Evolutionary conservation across 208 protist genomes (phyloP).

Genomic region (Vickermania ingenoplastis): DNA sequence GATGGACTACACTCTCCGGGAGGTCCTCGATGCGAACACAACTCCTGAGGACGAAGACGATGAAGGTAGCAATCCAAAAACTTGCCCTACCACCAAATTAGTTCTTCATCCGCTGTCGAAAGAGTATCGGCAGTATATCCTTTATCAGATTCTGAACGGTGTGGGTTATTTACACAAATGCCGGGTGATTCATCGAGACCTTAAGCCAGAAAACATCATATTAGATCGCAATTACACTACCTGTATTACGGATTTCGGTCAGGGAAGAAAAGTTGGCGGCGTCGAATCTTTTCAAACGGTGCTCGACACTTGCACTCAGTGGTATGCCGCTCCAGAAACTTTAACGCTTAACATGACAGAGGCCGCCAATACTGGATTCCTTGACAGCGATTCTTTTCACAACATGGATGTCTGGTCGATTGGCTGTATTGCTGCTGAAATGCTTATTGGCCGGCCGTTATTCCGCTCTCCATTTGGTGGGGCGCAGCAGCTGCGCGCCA

Average conservation of each 20-base stretch:
- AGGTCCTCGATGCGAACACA: constrained; percentile 62
- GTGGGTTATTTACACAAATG: constrained; percentile 92
- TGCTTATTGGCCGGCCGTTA: constrained; percentile 65
- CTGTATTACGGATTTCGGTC: constrained; percentile 95
- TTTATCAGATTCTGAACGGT: constrained; percentile 95
- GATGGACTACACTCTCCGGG: constrained; percentile 78
- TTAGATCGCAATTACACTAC: constrained; percentile 87
- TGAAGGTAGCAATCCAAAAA: neutral
- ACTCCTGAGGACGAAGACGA: constrained; percentile 2
- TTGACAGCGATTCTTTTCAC: constrained; percentile 66
- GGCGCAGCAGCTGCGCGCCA: constrained; percentile 88
- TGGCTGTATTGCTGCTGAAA: constrained; percentile 87
- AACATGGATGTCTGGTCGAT: constrained; percentile 87
- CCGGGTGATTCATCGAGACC: constrained; percentile 85
- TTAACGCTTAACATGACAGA: constrained; percentile 73
- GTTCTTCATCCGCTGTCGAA: constrained; percentile 87
- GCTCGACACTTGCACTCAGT: constrained; percentile 86
- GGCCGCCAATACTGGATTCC: constrained; percentile 62
- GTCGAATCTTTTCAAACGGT: constrained; percentile 44
- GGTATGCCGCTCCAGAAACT: constrained; percentile 98
- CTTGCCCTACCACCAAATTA: constrained; percentile 29
- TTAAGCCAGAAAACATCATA: constrained; percentile 91
- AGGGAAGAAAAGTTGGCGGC: constrained; percentile 69
- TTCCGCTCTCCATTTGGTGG: constrained; percentile 84
- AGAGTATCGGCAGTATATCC: constrained; percentile 95